A percentile compares a stretch with the other conserved stretches of the same genome.
These are phyloP conservation scores for Rhizopogon vulgaris DNA, from an alignment of 768 basidiomycete species.

Conservation along the genomic window DNA sequence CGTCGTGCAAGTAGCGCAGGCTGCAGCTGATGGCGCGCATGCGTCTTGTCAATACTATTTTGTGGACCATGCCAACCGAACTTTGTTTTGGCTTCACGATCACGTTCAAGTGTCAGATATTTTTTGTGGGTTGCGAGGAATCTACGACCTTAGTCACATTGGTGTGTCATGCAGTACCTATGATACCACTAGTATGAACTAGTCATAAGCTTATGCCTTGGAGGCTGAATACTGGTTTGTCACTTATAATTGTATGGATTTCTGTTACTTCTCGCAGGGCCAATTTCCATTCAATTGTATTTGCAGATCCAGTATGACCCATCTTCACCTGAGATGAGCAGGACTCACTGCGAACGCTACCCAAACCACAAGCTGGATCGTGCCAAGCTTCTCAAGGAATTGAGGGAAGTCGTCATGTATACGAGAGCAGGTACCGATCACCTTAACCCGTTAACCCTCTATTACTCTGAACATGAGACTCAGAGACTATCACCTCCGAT, in stretches of 20 bases:
- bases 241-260: neutral
- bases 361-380: neutral
- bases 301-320: neutral
- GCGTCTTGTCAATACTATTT: slow-evolving; percentile 3
- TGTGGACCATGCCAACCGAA: neutral
- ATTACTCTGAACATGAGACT: neutral
- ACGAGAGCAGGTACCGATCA: slow-evolving; percentile 4
- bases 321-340: neutral
- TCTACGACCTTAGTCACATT: neutral
- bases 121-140: neutral
- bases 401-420: slow-evolving; percentile 2
- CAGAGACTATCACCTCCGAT: slow-evolving; percentile 4
- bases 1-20: neutral
- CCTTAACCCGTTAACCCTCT: neutral
- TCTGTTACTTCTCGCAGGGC: neutral
- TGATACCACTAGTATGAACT: neutral
- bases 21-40: neutral
- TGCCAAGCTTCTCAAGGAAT: slow-evolving; percentile 1
- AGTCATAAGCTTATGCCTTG: neutral
- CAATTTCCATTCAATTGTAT: neutral
- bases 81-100: slow-evolving; percentile 3
- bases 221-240: slow-evolving; percentile 4
- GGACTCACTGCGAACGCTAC: slow-evolving; percentile 5
- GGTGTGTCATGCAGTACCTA: neutral
- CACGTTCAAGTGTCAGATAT: neutral